A percentile compares a stretch with the other conserved stretches of the same genome.
Evolutionary conservation across 2,329 filamentous ascomycete species (phyloP).

Genomic region (Curvularia eragrostidis): DNA sequence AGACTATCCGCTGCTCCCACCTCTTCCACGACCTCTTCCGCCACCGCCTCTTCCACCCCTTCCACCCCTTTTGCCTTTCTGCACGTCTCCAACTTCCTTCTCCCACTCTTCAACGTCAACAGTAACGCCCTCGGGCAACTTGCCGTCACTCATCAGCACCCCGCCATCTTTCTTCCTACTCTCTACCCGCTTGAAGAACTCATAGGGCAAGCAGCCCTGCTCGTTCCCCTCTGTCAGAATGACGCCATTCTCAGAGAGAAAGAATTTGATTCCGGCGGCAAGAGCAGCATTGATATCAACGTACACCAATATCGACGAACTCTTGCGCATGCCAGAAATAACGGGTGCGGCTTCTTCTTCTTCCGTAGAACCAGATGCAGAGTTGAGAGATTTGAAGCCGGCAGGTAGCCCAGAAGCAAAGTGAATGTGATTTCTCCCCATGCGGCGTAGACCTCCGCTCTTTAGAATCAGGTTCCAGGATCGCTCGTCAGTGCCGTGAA

Average conservation of each 20-base stretch:
- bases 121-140: slow-evolving; percentile 55
- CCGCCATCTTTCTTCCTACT: slow-evolving; percentile 66
- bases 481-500: slow-evolving; percentile 88
- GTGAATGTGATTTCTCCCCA: slow-evolving; percentile 89
- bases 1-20: slow-evolving; percentile 36
- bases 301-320: slow-evolving; percentile 70
- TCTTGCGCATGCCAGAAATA: slow-evolving; percentile 79
- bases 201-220: slow-evolving; percentile 46
- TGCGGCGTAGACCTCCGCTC: slow-evolving; percentile 78
- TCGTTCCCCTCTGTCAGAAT: slow-evolving; percentile 58
- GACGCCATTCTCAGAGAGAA: slow-evolving; percentile 63
- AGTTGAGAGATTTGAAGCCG: slow-evolving; percentile 44
- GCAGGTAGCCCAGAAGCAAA: slow-evolving; percentile 76
- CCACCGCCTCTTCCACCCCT: slow-evolving; percentile 32
- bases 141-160: slow-evolving; percentile 74
- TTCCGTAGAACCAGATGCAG: slow-evolving; percentile 29
- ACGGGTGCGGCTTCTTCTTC: slow-evolving; percentile 56
- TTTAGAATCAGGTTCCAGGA: slow-evolving; percentile 77
- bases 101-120: slow-evolving; percentile 48
- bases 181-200: slow-evolving; percentile 74
- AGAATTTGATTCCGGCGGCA: slow-evolving; percentile 70
- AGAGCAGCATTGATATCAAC: slow-evolving; percentile 74
- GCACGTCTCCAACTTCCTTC: slow-evolving; percentile 34
- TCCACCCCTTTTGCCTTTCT: slow-evolving; percentile 32
- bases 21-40: slow-evolving; percentile 22